phyloP scores from a whole-genome alignment of 345 rosid species.

The Odontarrhena argentea region DNA sequence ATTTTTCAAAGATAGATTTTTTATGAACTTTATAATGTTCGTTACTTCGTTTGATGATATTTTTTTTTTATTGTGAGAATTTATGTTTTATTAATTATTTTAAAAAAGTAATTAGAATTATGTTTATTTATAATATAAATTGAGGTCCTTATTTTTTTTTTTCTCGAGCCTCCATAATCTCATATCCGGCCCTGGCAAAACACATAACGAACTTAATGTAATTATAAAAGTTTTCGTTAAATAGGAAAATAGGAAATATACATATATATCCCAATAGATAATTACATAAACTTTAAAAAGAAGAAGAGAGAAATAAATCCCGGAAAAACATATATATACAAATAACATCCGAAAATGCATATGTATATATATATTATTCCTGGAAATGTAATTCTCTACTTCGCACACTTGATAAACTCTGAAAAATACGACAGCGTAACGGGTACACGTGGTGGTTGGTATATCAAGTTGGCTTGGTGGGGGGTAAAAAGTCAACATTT shows the following conservation, averaged over 20 bases:
- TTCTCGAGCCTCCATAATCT: too few relatives aligned
- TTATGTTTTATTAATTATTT: too few relatives aligned
- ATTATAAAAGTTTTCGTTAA: constrained; percentile 23
- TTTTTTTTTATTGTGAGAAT: too few relatives aligned
- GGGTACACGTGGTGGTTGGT: constrained; percentile 37
- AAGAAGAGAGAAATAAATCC: constrained; percentile 24
- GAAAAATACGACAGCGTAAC: constrained; percentile 37
- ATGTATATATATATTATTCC: constrained; percentile 3
- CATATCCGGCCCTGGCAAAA: too few relatives aligned
- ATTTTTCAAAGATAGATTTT: too few relatives aligned
- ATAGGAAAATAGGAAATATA: constrained; percentile 42
- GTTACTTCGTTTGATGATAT: too few relatives aligned
- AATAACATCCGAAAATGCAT: constrained; percentile 34
- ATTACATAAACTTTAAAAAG: constrained; percentile 36
- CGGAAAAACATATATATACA: constrained; percentile 27
- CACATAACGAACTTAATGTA: neutral
- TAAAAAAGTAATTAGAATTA: too few relatives aligned
- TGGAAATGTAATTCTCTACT: constrained; percentile 25
- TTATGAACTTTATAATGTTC: too few relatives aligned
- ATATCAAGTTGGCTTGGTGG: constrained; percentile 30
- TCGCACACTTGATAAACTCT: constrained; percentile 44
- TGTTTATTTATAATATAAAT: too few relatives aligned
- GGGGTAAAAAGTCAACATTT: constrained; percentile 32
- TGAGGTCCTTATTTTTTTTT: too few relatives aligned
- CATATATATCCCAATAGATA: constrained; percentile 37